These are phyloP conservation scores for Botryotinia convoluta DNA, from an alignment of 2,329 filamentous ascomycete species.

Conservation along the genomic window DNA sequence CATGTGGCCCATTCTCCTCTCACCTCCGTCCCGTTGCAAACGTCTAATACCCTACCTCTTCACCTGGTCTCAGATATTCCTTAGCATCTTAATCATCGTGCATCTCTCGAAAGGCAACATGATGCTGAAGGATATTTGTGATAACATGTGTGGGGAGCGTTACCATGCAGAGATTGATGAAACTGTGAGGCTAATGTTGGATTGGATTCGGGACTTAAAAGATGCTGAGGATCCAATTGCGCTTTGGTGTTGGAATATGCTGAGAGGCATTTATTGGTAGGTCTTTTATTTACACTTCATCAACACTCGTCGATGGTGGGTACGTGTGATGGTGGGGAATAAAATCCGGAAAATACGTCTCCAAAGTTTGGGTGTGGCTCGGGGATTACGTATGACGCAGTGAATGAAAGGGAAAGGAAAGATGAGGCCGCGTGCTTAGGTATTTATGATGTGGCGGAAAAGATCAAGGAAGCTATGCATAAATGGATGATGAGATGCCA, in stretches of 20 bases:
- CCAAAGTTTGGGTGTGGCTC: not conserved
- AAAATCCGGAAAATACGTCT: not conserved
- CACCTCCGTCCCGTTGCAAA: conserved; percentile 56
- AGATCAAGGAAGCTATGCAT: not conserved
- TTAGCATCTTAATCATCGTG: conserved; percentile 56
- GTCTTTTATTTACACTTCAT: not conserved
- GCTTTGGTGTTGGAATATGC: conserved; percentile 45
- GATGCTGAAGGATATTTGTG: conserved; percentile 49
- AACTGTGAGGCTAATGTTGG: conserved; percentile 52
- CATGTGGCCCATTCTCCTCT: conserved; percentile 58
- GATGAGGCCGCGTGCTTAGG: not conserved
- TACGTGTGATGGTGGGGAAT: not conserved
- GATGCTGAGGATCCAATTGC: conserved; percentile 51
- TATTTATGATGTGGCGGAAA: not conserved
- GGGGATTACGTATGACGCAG: not conserved
- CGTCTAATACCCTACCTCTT: conserved; percentile 57
- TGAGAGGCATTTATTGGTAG: conserved; percentile 32
- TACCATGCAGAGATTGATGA: conserved; percentile 52
- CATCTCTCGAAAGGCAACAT: conserved; percentile 53
- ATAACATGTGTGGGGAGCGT: conserved; percentile 46
- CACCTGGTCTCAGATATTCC: conserved; percentile 61
- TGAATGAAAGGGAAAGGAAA: not conserved
- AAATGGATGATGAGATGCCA: not conserved
- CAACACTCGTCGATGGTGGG: not conserved
- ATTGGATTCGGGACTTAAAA: conserved; percentile 59